Evolutionary conservation across 805 yeast species (phyloP).

Genomic region (Saccharomycopsis selenospora): DNA sequence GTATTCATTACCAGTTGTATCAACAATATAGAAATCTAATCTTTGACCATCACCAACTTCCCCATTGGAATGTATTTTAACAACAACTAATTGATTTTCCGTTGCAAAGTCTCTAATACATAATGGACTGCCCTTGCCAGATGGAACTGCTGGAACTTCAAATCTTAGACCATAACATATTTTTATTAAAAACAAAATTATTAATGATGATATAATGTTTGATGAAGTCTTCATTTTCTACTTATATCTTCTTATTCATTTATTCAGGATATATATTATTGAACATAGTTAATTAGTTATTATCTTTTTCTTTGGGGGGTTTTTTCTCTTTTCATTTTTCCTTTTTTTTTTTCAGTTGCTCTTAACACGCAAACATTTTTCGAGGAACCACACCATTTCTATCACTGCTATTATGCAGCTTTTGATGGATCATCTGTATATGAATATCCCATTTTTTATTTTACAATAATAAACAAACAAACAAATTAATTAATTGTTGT

Average conservation of each 20-base stretch:
- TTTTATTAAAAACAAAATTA: neutral
- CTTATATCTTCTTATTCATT: neutral
- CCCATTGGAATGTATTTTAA: conserved; percentile 71
- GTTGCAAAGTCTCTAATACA: conserved; percentile 90
- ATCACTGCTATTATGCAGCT: too few relatives aligned
- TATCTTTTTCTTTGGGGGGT: too few relatives aligned
- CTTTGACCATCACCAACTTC: conserved; percentile 79
- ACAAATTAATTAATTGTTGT: too few relatives aligned
- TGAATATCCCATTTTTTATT: too few relatives aligned
- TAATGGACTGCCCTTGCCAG: conserved; percentile 37
- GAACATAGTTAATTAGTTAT: too few relatives aligned
- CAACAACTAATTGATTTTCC: conserved; percentile 81
- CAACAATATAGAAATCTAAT: conserved; percentile 59
- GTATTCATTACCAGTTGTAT: conserved; percentile 79
- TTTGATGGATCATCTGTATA: too few relatives aligned
- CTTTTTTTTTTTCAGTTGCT: too few relatives aligned
- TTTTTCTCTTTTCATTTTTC: too few relatives aligned
- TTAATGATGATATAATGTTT: neutral
- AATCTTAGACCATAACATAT: conserved; percentile 14
- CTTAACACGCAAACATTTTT: too few relatives aligned
- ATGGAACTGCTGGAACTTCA: conserved; percentile 15
- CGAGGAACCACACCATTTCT: too few relatives aligned
- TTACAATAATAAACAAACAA: too few relatives aligned
- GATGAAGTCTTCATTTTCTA: neutral
- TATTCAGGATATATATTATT: too few relatives aligned